Conservation (phyloP, 495 filamentous ascomycete genomes). For the Hyaloscypha finlandica region DNA sequence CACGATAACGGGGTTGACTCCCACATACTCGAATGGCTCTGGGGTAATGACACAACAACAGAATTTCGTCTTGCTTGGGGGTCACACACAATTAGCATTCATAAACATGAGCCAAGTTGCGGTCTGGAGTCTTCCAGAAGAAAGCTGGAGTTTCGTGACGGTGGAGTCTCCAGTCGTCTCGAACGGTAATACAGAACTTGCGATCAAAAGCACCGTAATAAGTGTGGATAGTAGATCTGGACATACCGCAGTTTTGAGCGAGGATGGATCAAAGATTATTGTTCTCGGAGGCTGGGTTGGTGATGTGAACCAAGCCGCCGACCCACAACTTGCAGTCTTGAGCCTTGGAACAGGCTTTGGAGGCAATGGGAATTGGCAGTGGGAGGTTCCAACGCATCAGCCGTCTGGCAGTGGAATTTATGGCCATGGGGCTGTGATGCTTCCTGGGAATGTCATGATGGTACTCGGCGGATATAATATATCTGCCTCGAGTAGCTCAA, state of each 20-base stretch:
- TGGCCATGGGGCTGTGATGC: constrained; percentile 81
- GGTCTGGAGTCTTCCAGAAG: constrained; percentile 81
- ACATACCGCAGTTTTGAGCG: constrained; percentile 77
- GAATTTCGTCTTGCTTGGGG: constrained; percentile 80
- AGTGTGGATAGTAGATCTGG: constrained; percentile 83
- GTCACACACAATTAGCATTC: constrained; percentile 81
- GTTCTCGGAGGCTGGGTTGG: constrained; percentile 93
- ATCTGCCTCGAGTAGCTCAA: constrained; percentile 44
- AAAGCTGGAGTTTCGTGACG: constrained; percentile 79
- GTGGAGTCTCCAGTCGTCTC: constrained; percentile 50
- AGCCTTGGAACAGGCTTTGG: constrained; percentile 70
- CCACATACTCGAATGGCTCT: constrained; percentile 59
- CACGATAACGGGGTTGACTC: constrained; percentile 69
- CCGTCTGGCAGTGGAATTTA: constrained; percentile 59
- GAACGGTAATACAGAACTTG: constrained; percentile 31
- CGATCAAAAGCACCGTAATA: constrained; percentile 49
- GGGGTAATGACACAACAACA: constrained; percentile 64
- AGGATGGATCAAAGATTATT: constrained; percentile 72
- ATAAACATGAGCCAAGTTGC: constrained; percentile 93
- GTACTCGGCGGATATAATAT: constrained; percentile 80
- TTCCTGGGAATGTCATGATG: constrained; percentile 90
- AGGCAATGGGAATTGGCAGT: constrained; percentile 69
- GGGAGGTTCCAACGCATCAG: constrained; percentile 63
- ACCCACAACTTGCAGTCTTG: constrained; percentile 77
- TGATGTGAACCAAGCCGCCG: constrained; percentile 68